These are phyloP conservation scores for Micractinium conductrix DNA, from an alignment of 139 green algal species.

Conservation along the genomic window DNA sequence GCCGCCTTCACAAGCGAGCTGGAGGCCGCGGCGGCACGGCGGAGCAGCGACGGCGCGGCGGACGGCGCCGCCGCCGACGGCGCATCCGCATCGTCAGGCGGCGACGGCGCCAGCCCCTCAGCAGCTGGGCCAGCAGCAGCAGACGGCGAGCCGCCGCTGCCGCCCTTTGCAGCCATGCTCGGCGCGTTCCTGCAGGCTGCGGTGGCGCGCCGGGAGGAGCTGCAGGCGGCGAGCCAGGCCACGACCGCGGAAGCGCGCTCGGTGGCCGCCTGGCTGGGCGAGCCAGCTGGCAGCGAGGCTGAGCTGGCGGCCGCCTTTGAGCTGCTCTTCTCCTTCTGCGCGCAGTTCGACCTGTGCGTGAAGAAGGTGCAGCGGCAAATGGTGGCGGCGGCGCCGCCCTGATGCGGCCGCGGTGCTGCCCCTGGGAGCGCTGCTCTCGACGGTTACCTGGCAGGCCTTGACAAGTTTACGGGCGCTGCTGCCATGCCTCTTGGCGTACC, in stretches of 20 bases:
- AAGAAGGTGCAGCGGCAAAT: conserved; percentile 8
- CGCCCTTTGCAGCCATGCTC: conserved; percentile 37
- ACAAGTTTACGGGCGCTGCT: too few relatives aligned
- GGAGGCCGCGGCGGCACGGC: conserved; percentile 3
- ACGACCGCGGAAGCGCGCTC: conserved; percentile 9
- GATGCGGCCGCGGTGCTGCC: neutral
- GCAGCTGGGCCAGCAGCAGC: too few relatives aligned
- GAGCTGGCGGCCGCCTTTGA: conserved; percentile 29
- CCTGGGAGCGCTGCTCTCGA: too few relatives aligned
- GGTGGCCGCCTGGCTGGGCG: conserved; percentile 40
- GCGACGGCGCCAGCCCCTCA: too few relatives aligned
- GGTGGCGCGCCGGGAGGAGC: neutral
- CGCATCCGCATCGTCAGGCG: too few relatives aligned
- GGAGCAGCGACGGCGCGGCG: neutral
- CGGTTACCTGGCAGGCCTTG: too few relatives aligned
- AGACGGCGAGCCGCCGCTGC: neutral
- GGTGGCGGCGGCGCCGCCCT: neutral
- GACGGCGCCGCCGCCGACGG: neutral
- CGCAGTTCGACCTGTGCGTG: conserved; percentile 36
- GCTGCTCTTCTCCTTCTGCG: conserved; percentile 35
- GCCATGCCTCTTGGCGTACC: too few relatives aligned
- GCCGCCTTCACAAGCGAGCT: conserved; percentile 34
- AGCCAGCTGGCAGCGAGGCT: neutral
- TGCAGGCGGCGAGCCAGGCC: neutral
- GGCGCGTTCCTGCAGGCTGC: conserved; percentile 26